Conservation (phyloP, 2,329 filamentous ascomycete species). For the Furcasterigmium sp. region DNA sequence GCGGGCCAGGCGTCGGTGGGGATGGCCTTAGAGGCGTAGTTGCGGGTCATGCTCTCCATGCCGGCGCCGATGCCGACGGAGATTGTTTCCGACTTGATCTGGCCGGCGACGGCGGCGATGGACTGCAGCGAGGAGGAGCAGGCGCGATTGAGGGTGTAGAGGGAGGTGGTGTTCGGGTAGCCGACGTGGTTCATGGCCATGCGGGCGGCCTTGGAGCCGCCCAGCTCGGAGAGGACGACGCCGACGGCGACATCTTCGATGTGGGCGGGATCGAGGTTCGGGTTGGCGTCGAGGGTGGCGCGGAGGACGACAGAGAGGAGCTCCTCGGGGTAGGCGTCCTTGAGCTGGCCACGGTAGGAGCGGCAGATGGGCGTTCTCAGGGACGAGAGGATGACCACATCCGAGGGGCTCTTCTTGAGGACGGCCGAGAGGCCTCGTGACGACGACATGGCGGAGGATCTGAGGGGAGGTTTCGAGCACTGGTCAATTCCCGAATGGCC, state of each 20-base stretch:
- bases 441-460: slow-evolving; percentile 35
- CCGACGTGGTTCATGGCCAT: slow-evolving; percentile 87
- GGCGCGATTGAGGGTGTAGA: slow-evolving; percentile 86
- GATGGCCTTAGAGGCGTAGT: slow-evolving; percentile 82
- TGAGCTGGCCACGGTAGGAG: slow-evolving; percentile 76
- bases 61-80: slow-evolving; percentile 75
- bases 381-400: slow-evolving; percentile 86
- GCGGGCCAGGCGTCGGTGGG: slow-evolving; percentile 75
- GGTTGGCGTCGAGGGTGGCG: slow-evolving; percentile 67
- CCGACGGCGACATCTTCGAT: slow-evolving; percentile 82
- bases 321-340: slow-evolving; percentile 87
- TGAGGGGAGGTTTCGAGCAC: background rate
- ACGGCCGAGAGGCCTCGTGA: slow-evolving; percentile 68
- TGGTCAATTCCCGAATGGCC: too few species aligned
- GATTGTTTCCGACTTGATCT: slow-evolving; percentile 70
- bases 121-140: slow-evolving; percentile 75
- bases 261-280: slow-evolving; percentile 62
- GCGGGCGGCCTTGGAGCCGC: slow-evolving; percentile 82
- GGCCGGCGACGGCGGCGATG: slow-evolving; percentile 67
- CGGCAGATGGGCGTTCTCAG: slow-evolving; percentile 83
- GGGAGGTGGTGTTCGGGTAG: slow-evolving; percentile 63
- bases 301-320: slow-evolving; percentile 64
- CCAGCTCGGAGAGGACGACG: slow-evolving; percentile 85
- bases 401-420: slow-evolving; percentile 71
- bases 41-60: slow-evolving; percentile 95